Base-by-base conservation (phyloP, 139 green algal genomes). In the Volvox reticuliferus region DNA sequence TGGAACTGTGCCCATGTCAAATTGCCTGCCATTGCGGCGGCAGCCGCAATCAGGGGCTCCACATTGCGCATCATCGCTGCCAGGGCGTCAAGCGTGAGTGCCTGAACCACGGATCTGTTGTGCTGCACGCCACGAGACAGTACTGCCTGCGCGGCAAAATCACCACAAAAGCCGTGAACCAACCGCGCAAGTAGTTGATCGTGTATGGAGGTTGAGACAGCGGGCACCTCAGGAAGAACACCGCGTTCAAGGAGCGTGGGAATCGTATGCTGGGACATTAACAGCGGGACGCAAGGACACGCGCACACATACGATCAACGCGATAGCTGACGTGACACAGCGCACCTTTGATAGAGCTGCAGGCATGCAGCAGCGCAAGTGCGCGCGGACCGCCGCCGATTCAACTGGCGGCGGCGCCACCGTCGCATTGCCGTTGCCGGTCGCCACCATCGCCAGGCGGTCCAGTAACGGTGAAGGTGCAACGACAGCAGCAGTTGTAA, bases 41-140 rank as follows among this genome's bases (percentile, higher is more conserved):
- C 71, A 67, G 63, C 81, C 36, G 87, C 50, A 12, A 90, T 19
- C 67, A 89, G 73, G 22, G 44, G 89, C 81, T 77, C 19, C 26
- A 90, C 44, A 33, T 86, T 89, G 12, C 61, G 2, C n/a, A 97
- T 55, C 21, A 91, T 35, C 12, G 75, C 67, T 44, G 91, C 69
- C 65, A 96, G 61, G 16, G 94, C 67, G 69, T 87, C 90, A 33
- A 97, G 93, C 44, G 86, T 92, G 30, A 97, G 91, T 21, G 94
- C 69, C 62, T 71, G 85, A 62, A 97, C 95, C 44, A 95, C 67
- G 24, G 63, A 80, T 73, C 68, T 68, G 18, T 35, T 18, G 86
- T 97, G 95, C 94, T 97, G 96, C 50, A 96, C n/a, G 28, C 96
- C 96, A 0, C 94, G 92, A 9, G 95, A 96, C n/a, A 97, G 89